Evolutionary conservation across 2,329 filamentous ascomycete species (phyloP), one percentile per base, ranked within the genome.

Genomic region (Sclerotinia subarctica): DNA sequence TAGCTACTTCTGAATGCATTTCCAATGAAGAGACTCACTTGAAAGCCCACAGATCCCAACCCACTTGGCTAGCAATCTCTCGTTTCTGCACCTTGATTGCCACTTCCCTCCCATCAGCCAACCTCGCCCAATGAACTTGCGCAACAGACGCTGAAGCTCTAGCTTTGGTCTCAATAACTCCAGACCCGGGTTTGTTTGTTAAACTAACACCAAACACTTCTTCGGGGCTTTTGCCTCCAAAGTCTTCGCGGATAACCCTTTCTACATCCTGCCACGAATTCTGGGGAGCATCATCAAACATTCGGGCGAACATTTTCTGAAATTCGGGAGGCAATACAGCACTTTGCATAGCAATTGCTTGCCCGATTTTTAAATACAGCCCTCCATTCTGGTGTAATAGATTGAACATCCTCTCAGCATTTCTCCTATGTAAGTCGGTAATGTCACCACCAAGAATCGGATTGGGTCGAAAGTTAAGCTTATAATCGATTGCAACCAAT

Each of bases 221-320:
- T 80, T 97, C 93, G 0, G 90, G 88, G 32, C 88, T 88, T 78
- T 87, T 90, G 21, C 87, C 91, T n/a, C 86, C 91, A 82, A 97
- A 98, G 74, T 98, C 95, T 78, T 96, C 88, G 29, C 87, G 83
- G 52, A 99, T 91, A 17, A 98, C 94, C 76, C 84, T 86, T 80
- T 96, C 90, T 2, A 97, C 89, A 63, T 94, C 92, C 72, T 83
- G 85, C 94, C 94, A 98, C 53, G 85, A 84, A 77, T 96, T 95
- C 82, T 97, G 94, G 49, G 94, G 94, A 71, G 95, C 95, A 81
- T 98, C 94, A 77, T 98, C 95, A 78, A 98, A 99, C 93, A 99
- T 97, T 75, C 90, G 86, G 29, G 90, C 84, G 77, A 99, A 99
- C 93, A 97, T 98, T 76, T 90, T 89, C 82, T 97, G 93, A 74